phyloP scores from a whole-genome alignment of 202 grass and related monocot genomes.

The Zoysia matrella region DNA sequence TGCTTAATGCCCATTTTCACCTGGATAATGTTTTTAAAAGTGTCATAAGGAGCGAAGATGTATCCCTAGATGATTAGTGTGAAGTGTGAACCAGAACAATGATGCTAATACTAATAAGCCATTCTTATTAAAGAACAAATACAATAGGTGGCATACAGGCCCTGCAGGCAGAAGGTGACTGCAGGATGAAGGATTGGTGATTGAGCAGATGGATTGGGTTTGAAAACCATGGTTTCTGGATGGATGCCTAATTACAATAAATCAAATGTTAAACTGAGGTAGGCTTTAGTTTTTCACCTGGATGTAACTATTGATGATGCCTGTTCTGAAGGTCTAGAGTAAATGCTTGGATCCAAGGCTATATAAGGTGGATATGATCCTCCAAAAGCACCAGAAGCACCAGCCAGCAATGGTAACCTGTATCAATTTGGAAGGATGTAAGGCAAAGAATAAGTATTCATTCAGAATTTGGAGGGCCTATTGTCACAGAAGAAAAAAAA shows the following conservation, averaged over 20 bases:
- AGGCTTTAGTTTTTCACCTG: neutral
- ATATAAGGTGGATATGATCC: constrained; percentile 46
- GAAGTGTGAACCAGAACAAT: neutral
- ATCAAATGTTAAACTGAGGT: neutral
- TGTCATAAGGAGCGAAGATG: neutral
- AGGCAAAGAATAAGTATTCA: constrained; percentile 2
- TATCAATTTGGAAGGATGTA: constrained; percentile 26
- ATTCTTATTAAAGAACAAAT: neutral
- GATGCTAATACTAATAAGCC: neutral
- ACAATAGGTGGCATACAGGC: neutral
- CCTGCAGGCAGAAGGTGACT: neutral
- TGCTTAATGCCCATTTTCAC: constrained; percentile 13
- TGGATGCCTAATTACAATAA: neutral
- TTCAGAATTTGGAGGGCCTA: constrained; percentile 27
- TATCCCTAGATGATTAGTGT: neutral
- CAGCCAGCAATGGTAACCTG: constrained; percentile 83
- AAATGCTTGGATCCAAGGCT: constrained; percentile 78
- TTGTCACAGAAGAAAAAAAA: constrained; percentile 15
- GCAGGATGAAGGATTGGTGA: neutral
- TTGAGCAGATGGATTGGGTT: neutral
- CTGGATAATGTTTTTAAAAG: neutral
- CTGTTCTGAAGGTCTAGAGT: constrained; percentile 63
- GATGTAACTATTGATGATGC: constrained; percentile 45
- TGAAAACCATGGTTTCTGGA: neutral
- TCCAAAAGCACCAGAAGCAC: constrained; percentile 59